Evolutionary conservation across 2,329 filamentous ascomycete species (phyloP).

Genomic region (Emericellopsis atlantica): DNA sequence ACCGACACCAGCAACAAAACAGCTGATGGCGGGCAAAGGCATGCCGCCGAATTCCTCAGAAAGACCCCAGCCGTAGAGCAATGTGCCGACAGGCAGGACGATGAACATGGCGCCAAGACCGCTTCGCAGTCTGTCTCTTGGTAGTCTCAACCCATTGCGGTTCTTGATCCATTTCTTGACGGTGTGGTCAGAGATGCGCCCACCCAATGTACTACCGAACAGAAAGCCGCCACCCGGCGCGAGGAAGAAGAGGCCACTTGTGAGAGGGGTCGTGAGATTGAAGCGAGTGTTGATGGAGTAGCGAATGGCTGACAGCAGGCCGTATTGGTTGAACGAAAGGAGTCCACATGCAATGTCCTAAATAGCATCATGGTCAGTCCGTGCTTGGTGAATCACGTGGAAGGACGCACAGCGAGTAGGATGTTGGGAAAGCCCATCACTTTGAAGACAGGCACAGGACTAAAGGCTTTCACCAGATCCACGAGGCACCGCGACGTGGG

Average conservation of each 20-base stretch:
- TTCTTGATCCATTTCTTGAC: slow-evolving; percentile 25
- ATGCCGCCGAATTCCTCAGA: slow-evolving; percentile 17
- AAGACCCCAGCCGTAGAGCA: slow-evolving; percentile 23
- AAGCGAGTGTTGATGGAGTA: slow-evolving; percentile 51
- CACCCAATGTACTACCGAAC: slow-evolving; percentile 51
- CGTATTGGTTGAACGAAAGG: not conserved
- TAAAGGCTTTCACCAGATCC: no score
- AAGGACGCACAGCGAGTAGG: no score
- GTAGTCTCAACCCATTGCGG: slow-evolving; percentile 15
- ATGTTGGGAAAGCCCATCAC: no score
- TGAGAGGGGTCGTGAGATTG: slow-evolving; percentile 45
- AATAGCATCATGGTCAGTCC: no score
- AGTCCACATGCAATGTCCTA: no score
- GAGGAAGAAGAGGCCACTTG: slow-evolving; percentile 56
- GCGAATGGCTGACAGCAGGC: not conserved
- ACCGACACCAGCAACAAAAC: slow-evolving; percentile 18
- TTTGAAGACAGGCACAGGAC: no score
- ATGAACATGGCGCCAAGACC: slow-evolving; percentile 15
- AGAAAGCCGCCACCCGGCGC: slow-evolving; percentile 56
- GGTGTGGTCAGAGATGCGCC: slow-evolving; percentile 27
- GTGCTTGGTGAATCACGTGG: no score
- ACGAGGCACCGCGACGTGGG: no score
- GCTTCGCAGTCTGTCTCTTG: slow-evolving; percentile 18
- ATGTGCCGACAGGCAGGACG: slow-evolving; percentile 14
- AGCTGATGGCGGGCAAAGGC: slow-evolving; percentile 17